Conservation (phyloP, 345 rosid genomes). For the Rhodomyrtus tomentosa region DNA sequence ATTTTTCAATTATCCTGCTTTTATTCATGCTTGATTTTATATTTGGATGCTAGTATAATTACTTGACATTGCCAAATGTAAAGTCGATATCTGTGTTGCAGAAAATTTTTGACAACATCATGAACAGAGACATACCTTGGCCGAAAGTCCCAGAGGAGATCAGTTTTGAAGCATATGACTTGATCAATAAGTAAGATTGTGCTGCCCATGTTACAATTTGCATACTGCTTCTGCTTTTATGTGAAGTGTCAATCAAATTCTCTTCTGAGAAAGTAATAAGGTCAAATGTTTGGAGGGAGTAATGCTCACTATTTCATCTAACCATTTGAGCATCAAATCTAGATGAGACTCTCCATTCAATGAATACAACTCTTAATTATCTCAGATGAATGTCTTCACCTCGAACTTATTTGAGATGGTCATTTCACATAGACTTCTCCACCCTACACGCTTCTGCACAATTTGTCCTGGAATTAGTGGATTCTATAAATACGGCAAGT, state of each 20-base stretch:
- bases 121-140: slow-evolving; percentile 91
- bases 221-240: neutral
- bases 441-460: neutral
- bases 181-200: slow-evolving; percentile 73
- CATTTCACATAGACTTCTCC: neutral
- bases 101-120: slow-evolving; percentile 88
- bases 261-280: neutral
- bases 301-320: neutral
- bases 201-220: neutral
- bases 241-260: neutral
- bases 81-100: slow-evolving; percentile 19
- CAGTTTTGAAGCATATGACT: slow-evolving; percentile 60
- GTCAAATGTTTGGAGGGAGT: neutral
- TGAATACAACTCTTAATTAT: neutral
- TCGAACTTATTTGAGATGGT: neutral
- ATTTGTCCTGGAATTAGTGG: neutral
- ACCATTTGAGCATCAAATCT: neutral
- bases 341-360: neutral
- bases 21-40: neutral
- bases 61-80: neutral
- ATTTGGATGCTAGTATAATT: neutral
- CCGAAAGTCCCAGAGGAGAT: slow-evolving; percentile 79
- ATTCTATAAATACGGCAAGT: neutral
- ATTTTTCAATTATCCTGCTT: neutral
- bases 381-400: neutral